Conservation (phyloP, 768 basidiomycete species). For the Boletus tylopilopsis region DNA sequence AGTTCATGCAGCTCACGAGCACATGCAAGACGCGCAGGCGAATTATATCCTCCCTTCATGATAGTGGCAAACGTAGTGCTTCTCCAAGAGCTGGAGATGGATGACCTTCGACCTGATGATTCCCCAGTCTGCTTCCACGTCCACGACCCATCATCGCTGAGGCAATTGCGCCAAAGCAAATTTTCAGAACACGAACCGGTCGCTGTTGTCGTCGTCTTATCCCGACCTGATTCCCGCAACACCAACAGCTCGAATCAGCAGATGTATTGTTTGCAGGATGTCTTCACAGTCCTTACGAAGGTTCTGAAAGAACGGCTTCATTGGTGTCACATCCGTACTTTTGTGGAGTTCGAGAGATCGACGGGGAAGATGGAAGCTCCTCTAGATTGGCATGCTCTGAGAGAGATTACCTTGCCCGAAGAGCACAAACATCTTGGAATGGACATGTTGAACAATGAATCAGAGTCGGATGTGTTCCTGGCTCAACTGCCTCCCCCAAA, state of each 20-base stretch:
- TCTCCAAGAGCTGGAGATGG: neutral
- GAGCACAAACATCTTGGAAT: too few species aligned
- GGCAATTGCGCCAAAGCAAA: neutral
- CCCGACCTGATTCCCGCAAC: neutral
- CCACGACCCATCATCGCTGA: neutral
- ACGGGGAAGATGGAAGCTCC: too few species aligned
- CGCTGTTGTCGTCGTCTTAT: neutral
- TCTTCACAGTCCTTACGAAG: neutral
- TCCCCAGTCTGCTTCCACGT: neutral
- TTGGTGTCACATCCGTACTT: too few species aligned
- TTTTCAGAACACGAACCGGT: neutral
- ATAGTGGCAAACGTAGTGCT: neutral
- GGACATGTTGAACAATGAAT: too few species aligned
- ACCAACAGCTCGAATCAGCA: neutral
- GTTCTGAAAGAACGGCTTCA: too few species aligned
- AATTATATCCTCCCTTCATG: neutral
- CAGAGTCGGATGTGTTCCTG: too few species aligned
- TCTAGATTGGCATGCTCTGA: too few species aligned
- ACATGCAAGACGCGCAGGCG: neutral
- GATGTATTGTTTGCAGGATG: neutral
- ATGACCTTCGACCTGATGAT: neutral
- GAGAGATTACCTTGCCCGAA: too few species aligned
- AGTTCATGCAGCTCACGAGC: neutral
- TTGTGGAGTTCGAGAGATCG: too few species aligned
- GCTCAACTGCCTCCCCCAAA: neutral